Conservation (phyloP, 306 rosid genomes). For the Rubus parviflorus region DNA sequence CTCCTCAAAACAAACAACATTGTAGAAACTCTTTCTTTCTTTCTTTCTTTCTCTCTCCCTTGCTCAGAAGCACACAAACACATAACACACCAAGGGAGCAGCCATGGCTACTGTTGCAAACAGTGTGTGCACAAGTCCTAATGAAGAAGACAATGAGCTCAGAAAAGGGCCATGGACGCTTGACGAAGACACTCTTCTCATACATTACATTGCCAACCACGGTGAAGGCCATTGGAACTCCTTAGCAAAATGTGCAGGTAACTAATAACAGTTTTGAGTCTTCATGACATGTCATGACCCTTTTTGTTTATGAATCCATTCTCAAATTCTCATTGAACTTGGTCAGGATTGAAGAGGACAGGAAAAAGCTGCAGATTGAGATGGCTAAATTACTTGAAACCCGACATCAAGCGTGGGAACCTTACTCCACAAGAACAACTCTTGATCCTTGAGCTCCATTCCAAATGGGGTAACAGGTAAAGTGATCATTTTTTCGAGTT, state of each 20-base stretch:
- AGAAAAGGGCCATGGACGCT: constrained; percentile 97
- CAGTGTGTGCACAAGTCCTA: constrained; percentile 33
- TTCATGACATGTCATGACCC: background rate
- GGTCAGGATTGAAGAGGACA: constrained; percentile 86
- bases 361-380: constrained; percentile 97
- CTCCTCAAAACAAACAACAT: background rate
- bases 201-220: constrained; percentile 73
- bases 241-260: constrained; percentile 88
- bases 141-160: constrained; percentile 47
- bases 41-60: background rate
- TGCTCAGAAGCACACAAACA: constrained; percentile 5
- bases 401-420: constrained; percentile 92
- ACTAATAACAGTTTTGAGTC: background rate
- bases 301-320: background rate
- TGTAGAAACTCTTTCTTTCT: background rate
- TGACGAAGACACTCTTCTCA: constrained; percentile 87
- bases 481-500: constrained; percentile 11
- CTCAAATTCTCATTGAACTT: background rate
- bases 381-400: constrained; percentile 93
- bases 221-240: constrained; percentile 97
- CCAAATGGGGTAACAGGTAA: constrained; percentile 88
- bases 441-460: constrained; percentile 88
- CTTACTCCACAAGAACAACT: constrained; percentile 91
- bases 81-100: constrained; percentile 14
- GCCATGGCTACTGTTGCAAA: constrained; percentile 52